Base-by-base conservation (phyloP, 169 alveolate species). In the Perkinsus olseni region DNA sequence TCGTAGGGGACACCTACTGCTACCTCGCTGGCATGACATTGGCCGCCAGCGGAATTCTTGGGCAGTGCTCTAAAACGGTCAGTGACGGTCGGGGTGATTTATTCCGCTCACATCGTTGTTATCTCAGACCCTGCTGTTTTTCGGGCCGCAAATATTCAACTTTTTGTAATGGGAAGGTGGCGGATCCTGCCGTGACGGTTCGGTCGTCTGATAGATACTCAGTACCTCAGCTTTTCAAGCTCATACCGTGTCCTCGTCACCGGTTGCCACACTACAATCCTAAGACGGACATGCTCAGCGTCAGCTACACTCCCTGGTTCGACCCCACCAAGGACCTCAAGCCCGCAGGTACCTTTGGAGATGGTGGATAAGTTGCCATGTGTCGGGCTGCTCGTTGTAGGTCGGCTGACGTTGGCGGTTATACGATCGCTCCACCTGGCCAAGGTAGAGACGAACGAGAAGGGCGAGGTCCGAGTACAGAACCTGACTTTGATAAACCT, bases 1-100 rank as follows among this genome's bases (percentile, higher is more conserved):
- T 98, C 94, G 98, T 98, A 21, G 99, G 99, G 21, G 99, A 98
- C 94, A 97, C 98, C 28, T 98, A 93, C 95, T 96, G 98, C 51
- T 97, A 97, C 91, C 97, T 97, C 94, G 97, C 98, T 24, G 99
- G 99, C 91, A 97, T 97, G 97, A 96, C 97, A 20, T 96, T 98
- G 92, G 99, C 99, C 38, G 96, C 96, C 39, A 98, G 96, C 31
- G 98, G 98, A 11, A 97, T 98, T 39, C 93, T 97, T 21, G 99
- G 98, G 0, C 98, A 97, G 95, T 98, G 96, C 94, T 96, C 98
- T 28, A 97, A 97, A 92, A 97, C 99, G 13, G 94, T 98, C 31
- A 62, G 82, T 62, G 34, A 62, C 1, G 0, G 8, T 21, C 17
- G 50, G 11, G 28, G 4, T 28, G 82, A 62, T 6, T 3, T 8